phyloP scores from a whole-genome alignment of 2,329 filamentous ascomycete genomes.

The Colletotrichum lentis region DNA sequence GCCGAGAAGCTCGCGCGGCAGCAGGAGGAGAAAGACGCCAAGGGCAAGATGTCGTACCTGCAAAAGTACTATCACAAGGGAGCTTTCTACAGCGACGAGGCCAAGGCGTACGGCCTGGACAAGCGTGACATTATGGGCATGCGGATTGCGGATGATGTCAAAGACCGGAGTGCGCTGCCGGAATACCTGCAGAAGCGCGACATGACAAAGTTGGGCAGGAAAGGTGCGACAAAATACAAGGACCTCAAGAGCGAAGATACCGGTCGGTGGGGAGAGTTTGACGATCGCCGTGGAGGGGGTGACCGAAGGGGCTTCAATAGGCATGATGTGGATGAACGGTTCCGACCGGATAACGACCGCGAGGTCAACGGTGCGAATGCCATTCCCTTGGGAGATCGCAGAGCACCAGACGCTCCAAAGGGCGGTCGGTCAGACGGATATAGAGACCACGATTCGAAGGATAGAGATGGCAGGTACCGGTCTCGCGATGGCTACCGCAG shows the following conservation, averaged over 20 bases:
- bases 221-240: conserved; percentile 88
- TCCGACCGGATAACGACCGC: conserved; percentile 66
- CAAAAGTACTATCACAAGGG: conserved; percentile 98
- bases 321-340: conserved; percentile 68
- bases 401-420: conserved; percentile 43
- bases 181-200: conserved; percentile 93
- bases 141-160: conserved; percentile 81
- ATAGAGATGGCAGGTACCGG: conserved; percentile 45
- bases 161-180: conserved; percentile 82
- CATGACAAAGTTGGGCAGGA: conserved; percentile 91
- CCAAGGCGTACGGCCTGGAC: conserved; percentile 76
- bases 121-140: conserved; percentile 87
- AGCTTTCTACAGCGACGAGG: conserved; percentile 90
- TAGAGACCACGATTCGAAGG: conserved; percentile 42
- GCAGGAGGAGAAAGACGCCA: conserved; percentile 77
- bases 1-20: conserved; percentile 78
- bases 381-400: conserved; percentile 72
- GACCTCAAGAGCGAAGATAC: conserved; percentile 93
- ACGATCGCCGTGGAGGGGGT: conserved; percentile 55
- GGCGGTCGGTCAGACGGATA: conserved; percentile 44
- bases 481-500: conserved; percentile 48
- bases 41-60: conserved; percentile 87
- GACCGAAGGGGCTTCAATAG: conserved; percentile 49
- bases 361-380: conserved; percentile 73
- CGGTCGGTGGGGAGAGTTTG: conserved; percentile 78